Conservation (phyloP, 208 protist genomes). For the Trypanosoma lewisi region DNA sequence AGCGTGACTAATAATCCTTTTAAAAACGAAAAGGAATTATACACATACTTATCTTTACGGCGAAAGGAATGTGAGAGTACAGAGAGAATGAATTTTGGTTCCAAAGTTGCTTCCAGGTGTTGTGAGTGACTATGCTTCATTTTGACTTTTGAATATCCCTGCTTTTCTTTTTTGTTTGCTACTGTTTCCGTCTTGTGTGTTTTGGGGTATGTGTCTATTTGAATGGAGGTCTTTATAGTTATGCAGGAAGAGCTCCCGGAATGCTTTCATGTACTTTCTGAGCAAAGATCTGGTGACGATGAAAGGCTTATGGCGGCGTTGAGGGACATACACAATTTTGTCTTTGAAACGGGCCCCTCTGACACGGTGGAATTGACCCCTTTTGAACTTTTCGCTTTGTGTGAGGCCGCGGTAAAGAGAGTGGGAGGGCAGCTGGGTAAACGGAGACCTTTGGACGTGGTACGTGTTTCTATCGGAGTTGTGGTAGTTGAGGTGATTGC, state of each 20-base stretch:
- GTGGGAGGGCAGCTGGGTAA: conserved; percentile 15
- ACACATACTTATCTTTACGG: too few species aligned
- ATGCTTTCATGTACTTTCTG: conserved; percentile 15
- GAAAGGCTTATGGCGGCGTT: conserved; percentile 3
- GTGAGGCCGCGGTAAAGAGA: conserved; percentile 12
- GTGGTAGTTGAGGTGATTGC: conserved; percentile 26
- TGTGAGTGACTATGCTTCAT: too few species aligned
- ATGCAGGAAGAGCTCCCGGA: conserved; percentile 26
- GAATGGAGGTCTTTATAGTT: neutral
- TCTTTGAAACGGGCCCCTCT: conserved; percentile 12
- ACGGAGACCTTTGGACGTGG: conserved; percentile 1
- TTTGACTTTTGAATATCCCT: too few species aligned
- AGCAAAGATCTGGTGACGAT: conserved; percentile 11
- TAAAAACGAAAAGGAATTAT: too few species aligned
- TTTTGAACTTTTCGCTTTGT: conserved; percentile 7
- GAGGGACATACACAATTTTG: conserved; percentile 18
- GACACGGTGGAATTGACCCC: neutral
- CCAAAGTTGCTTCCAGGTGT: too few species aligned
- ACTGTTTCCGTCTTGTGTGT: conserved; percentile 11
- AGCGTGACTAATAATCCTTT: too few species aligned
- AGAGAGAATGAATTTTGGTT: too few species aligned
- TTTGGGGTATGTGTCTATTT: neutral
- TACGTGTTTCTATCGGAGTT: conserved; percentile 14
- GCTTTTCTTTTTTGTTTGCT: conserved; percentile 14
- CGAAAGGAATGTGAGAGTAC: too few species aligned